Evolutionary conservation across 441 rosid genomes (phyloP).

Genomic region (Adansonia gregorii): DNA sequence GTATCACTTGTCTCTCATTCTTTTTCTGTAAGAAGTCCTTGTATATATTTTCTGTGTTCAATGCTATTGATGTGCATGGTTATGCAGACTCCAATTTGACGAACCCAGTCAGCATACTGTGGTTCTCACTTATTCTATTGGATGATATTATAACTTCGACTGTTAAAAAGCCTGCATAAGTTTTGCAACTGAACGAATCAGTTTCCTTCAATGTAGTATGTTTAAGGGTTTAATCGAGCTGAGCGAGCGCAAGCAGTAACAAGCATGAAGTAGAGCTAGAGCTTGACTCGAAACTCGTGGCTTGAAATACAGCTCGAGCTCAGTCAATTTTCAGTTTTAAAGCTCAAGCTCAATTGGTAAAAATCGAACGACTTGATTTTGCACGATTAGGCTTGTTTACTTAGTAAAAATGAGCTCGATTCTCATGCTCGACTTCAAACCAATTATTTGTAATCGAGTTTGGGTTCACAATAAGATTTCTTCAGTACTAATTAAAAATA

Average conservation of each 20-base stretch:
- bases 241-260: not conserved
- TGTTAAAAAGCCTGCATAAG: not conserved
- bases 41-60: not conserved
- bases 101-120: not conserved
- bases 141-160: not conserved
- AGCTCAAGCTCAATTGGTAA: not conserved
- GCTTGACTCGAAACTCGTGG: not conserved
- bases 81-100: not conserved
- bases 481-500: not conserved
- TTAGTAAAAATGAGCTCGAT: not conserved
- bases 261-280: too few species aligned
- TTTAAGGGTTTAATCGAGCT: not conserved
- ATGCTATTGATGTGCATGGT: constrained; percentile 9
- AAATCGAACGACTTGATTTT: too few species aligned
- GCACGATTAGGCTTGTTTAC: not conserved
- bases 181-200: not conserved
- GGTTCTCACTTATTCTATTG: constrained; percentile 7
- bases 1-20: constrained; percentile 28
- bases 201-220: not conserved
- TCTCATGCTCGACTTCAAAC: not conserved
- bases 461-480: not conserved
- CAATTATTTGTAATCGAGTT: not conserved
- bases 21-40: not conserved
- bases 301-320: too few species aligned
- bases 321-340: too few species aligned